Base-by-base conservation (phyloP, 2,329 filamentous ascomycete genomes). In the Paracoccidioides lutzii region DNA sequence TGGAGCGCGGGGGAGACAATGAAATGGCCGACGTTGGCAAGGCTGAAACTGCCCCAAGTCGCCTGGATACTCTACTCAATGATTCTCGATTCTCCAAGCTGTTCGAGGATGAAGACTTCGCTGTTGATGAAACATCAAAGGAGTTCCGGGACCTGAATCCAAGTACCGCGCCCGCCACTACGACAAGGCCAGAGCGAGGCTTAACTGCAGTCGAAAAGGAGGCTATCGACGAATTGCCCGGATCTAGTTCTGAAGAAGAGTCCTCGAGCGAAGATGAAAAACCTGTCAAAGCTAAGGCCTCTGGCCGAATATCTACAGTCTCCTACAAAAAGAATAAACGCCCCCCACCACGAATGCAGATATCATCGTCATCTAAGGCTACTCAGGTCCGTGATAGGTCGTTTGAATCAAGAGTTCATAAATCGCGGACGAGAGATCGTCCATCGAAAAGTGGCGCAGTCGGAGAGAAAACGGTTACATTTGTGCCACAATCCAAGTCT, bases 101-200 rank as follows among this genome's bases (percentile, higher is more conserved):
- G 59, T 98, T 97, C 74, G 85, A 96, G 67, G 89, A 97, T 69
- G 86, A 90, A 64, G 90, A 95, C 56, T 97, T 95, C 70, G 81
- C 81, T 64, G 87, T 98, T 57, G 91, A 98, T 69, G 93, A 98
- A 73, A 85, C 75, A 42, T 94, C 85, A 60, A 79, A 83, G 64
- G 91, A 97, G 69, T 98, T 95, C 76, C 81, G 84, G 57, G 79
- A 85, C 48, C 83, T 95, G 71, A 98, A 98, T 68, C 89, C 93
- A 4, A 95, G 88, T 70, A 93, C 88, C 6, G 80, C 75, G 38
- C 63, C 64, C 14, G 53, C 65, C 7, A 53, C 66, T 5, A 56
- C 65, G 4, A 51, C 64, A 43, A 62, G 64, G 55, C 70, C 69
- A 52, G 72, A 75, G 56, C 71, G 73, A 41, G 79, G 78, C 22